A percentile compares a stretch with the other conserved stretches of the same genome.
Evolutionary conservation across 495 filamentous ascomycete genomes (phyloP).

Genomic region (Trichoderma asperelloides): DNA sequence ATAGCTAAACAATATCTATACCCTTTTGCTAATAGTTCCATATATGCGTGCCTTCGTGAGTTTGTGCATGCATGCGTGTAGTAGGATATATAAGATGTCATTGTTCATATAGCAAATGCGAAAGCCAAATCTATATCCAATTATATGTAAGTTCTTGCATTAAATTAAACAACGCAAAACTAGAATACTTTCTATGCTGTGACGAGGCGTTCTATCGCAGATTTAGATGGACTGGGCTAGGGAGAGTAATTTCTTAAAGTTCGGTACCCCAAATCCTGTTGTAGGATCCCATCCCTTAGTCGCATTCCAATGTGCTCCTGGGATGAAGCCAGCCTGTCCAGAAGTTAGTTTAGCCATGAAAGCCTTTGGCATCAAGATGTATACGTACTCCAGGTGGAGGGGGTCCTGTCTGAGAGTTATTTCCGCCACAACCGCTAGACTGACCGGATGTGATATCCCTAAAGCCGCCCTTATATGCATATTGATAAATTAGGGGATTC

Average conservation of each 20-base stretch:
- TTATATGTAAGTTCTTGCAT: too few species aligned
- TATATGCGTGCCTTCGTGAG: too few species aligned
- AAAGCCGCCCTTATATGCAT: slow-evolving; percentile 31
- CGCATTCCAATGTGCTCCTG: slow-evolving; percentile 20
- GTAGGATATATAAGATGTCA: too few species aligned
- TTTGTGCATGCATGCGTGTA: too few species aligned
- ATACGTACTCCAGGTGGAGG: neutral
- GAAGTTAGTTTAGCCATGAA: neutral
- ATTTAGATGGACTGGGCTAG: neutral
- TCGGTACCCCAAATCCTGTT: slow-evolving; percentile 25
- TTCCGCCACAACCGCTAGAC: neutral
- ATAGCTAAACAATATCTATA: too few species aligned
- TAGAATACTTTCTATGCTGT: neutral
- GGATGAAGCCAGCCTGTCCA: slow-evolving; percentile 8
- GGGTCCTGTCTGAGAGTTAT: neutral
- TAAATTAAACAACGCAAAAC: too few species aligned
- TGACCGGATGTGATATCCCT: slow-evolving; percentile 31
- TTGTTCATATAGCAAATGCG: too few species aligned
- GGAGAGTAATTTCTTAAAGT: slow-evolving; percentile 18
- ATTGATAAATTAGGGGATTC: slow-evolving; percentile 58
- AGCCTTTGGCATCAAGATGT: too few species aligned
- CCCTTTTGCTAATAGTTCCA: too few species aligned
- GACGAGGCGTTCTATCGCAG: neutral
- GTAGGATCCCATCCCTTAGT: slow-evolving; percentile 21
- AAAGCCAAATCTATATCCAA: too few species aligned